Percentiles rank a stretch among this genome's conserved stretches.
Evolutionary conservation across 2,329 filamentous ascomycete genomes (phyloP).

Genomic region (Ascochyta fabae): DNA sequence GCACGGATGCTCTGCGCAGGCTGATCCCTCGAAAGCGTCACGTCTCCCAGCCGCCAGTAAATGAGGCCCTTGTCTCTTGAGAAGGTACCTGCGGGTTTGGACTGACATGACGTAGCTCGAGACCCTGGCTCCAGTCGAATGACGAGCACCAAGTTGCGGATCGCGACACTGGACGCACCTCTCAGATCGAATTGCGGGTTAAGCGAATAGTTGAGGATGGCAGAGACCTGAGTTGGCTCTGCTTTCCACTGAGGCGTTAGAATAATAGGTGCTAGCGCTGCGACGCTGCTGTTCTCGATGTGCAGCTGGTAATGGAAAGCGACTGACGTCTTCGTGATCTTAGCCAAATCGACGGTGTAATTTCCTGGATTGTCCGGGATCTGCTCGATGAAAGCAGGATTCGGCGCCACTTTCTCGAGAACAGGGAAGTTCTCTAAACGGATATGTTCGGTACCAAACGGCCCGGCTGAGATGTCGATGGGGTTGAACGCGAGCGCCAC

Average conservation of each 20-base stretch:
- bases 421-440: conserved; percentile 85
- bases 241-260: conserved; percentile 82
- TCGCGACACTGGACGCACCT: conserved; percentile 56
- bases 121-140: conserved; percentile 70
- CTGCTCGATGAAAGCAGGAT: conserved; percentile 86
- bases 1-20: conserved; percentile 79
- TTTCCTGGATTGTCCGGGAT: conserved; percentile 73
- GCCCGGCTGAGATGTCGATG: conserved; percentile 52
- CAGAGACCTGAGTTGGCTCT: conserved; percentile 82
- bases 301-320: conserved; percentile 95
- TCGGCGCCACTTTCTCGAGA: conserved; percentile 93
- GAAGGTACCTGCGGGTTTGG: conserved; percentile 81
- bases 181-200: conserved; percentile 70
- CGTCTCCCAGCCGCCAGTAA: conserved; percentile 80
- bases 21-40: conserved; percentile 67
- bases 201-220: conserved; percentile 82
- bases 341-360: conserved; percentile 76
- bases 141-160: conserved; percentile 78
- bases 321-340: conserved; percentile 74
- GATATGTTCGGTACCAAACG: conserved; percentile 66
- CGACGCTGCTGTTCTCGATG: conserved; percentile 61
- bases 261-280: conserved; percentile 72
- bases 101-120: conserved; percentile 71
- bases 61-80: conserved; percentile 77
- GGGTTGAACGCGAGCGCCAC: conserved; percentile 85